phyloP scores from a whole-genome alignment of 192 early-diverging fungal genomes.

The Chytriomyces confervae region DNA sequence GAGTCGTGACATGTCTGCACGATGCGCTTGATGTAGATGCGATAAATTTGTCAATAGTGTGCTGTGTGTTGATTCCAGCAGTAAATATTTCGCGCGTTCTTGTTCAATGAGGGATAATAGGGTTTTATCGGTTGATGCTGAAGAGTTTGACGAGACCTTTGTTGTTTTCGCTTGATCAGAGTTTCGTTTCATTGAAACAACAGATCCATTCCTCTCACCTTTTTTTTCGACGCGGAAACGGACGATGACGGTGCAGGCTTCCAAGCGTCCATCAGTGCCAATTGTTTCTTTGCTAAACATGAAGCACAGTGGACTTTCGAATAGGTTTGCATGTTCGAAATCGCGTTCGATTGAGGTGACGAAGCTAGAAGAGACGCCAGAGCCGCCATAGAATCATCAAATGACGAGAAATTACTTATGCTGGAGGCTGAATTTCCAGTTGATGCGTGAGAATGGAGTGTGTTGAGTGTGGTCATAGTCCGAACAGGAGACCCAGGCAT shows the following conservation, averaged over 20 bases:
- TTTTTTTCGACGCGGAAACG: neutral
- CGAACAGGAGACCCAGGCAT: neutral
- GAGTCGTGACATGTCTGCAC: slow-evolving; percentile 50
- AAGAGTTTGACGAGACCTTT: neutral
- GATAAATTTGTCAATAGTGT: slow-evolving; percentile 44
- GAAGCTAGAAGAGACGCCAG: neutral
- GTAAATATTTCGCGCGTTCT: slow-evolving; percentile 49
- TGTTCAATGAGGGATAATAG: slow-evolving; percentile 55
- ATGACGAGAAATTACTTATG: neutral
- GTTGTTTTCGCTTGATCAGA: neutral
- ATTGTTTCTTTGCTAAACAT: neutral
- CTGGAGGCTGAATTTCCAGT: neutral
- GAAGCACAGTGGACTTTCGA: neutral
- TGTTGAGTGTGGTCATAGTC: neutral
- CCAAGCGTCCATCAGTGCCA: neutral
- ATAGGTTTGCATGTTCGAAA: too few relatives aligned
- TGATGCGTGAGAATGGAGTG: neutral
- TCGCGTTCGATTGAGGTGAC: neutral
- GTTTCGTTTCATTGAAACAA: too few relatives aligned
- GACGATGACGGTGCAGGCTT: neutral
- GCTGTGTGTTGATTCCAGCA: slow-evolving; percentile 55
- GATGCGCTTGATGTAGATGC: slow-evolving; percentile 30
- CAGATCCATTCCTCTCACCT: neutral
- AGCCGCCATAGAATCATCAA: neutral
- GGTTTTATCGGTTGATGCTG: slow-evolving; percentile 45